Conservation (phyloP, 2,329 filamentous ascomycete species). For the Fusarium illudens region DNA sequence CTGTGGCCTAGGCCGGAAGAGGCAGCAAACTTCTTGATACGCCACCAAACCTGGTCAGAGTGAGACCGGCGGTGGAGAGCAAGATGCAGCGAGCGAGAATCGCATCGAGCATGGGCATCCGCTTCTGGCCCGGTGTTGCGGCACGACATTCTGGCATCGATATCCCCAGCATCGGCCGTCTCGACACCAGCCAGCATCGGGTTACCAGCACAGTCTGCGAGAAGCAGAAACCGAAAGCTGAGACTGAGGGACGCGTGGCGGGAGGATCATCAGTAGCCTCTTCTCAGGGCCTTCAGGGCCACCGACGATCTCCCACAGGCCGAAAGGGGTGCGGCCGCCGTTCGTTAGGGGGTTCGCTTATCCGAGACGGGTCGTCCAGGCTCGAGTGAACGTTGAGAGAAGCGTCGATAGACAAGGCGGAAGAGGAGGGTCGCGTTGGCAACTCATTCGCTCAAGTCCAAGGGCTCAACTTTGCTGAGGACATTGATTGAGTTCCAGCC, state of each 20-base stretch:
- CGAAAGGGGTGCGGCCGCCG: conserved; percentile 21
- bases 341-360: conserved; percentile 7
- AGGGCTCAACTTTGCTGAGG: neutral
- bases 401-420: conserved; percentile 18
- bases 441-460: conserved; percentile 31
- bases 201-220: neutral
- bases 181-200: neutral
- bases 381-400: conserved; percentile 9
- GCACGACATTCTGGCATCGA: conserved; percentile 15
- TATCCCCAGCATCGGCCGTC: conserved; percentile 8
- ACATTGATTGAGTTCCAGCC: conserved; percentile 16
- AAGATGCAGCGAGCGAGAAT: neutral
- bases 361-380: conserved; percentile 9
- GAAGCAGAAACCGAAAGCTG: conserved; percentile 12
- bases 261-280: conserved; percentile 23
- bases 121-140: conserved; percentile 8
- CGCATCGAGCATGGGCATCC: neutral
- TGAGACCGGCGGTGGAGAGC: conserved; percentile 19
- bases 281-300: neutral
- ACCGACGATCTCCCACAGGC: conserved; percentile 12
- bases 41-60: conserved; percentile 3
- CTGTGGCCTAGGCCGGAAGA: conserved; percentile 18
- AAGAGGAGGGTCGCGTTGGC: conserved; percentile 24
- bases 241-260: conserved; percentile 39
- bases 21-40: conserved; percentile 14